Base-by-base conservation (phyloP, 768 basidiomycete species). In the Boletus patriciae region DNA sequence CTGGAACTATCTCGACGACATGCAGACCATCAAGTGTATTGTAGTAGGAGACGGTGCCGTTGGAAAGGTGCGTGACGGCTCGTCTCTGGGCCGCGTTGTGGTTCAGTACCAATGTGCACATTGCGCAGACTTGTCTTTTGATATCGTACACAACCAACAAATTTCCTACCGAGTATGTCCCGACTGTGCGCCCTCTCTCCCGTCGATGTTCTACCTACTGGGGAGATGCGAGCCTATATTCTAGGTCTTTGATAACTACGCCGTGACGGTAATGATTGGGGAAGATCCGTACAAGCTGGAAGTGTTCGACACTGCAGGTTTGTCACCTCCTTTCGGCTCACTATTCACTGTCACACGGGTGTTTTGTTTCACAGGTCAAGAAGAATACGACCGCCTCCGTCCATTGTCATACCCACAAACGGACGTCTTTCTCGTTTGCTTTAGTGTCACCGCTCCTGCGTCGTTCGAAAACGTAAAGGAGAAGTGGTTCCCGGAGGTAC, bases 401-500 rank as follows among this genome's bases (percentile, higher is more conserved):
- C 97, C 97, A 68, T 79, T 99, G 78, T 98, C 96, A 71, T 99
- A 99, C 82, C 97, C 97, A 33, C 97, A 99, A 77, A 99, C 97
- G 58, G 97, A 99, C 69, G 97, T 98, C 56, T 98, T 99, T 84
- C 82, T 99, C 55, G 96, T 99, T 64, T 99, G 97, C 78, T 99
- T 98, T 82, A 95, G 92, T 70, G 97, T 99, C 66, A 98, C 96
- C 42, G 94, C 92, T 11, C 97, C 96, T 5, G 96, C 97, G 29
- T 96, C 94, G 46, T 99, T 98, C 71, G 97, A 99, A 77, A 98
- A 99, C 88, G 96, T 99, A 69, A 98, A 97, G 84, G 96, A 98
- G 78, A 99, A 99, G 74, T 99, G 97, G 97, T 97, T 98, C 83
- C 97, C 97, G 6, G 97, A 99, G 79, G 96, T 99, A 52, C 95